Percentiles rank a stretch among this genome's conserved stretches.
These are phyloP conservation scores for Fusarium stilboides DNA, from an alignment of 2,329 filamentous ascomycete species.

Conservation along the genomic window DNA sequence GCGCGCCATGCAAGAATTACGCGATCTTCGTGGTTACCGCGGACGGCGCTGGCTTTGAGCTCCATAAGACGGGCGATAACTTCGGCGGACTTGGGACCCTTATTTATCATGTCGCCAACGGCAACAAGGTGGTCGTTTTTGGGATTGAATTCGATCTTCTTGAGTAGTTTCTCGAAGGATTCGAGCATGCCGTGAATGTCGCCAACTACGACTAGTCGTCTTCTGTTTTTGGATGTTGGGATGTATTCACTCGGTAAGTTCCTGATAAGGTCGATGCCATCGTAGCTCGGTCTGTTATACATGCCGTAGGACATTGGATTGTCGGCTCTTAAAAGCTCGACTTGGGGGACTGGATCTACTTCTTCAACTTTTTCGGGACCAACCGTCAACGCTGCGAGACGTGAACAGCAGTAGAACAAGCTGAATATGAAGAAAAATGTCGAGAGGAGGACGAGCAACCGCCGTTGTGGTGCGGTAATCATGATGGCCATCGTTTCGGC, in stretches of 20 bases:
- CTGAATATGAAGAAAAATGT: constrained; percentile 55
- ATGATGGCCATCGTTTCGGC: constrained; percentile 40
- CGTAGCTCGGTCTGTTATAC: constrained; percentile 57
- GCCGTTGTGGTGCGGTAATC: constrained; percentile 49
- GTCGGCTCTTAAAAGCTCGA: constrained; percentile 51
- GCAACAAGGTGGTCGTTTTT: constrained; percentile 79
- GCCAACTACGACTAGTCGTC: constrained; percentile 84
- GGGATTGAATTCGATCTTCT: constrained; percentile 73
- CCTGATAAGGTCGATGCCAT: constrained; percentile 51
- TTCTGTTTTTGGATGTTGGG: constrained; percentile 58
- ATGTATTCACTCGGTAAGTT: constrained; percentile 52
- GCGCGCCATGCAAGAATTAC: constrained; percentile 76
- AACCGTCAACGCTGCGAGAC: constrained; percentile 50
- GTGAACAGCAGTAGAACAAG: constrained; percentile 54
- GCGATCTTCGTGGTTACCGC: constrained; percentile 94
- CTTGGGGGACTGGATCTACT: constrained; percentile 16
- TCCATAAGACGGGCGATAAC: constrained; percentile 83
- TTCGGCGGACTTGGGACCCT: constrained; percentile 86
- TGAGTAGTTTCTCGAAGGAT: constrained; percentile 76
- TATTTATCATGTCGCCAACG: constrained; percentile 85
- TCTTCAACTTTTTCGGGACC: constrained; percentile 22
- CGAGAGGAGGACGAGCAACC: constrained; percentile 51
- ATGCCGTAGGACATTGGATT: constrained; percentile 60
- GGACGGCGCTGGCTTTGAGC: constrained; percentile 83
- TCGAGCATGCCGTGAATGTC: constrained; percentile 92